These are phyloP conservation scores for Sarcocystis neurona DNA, from an alignment of 169 alveolate genomes.

Conservation along the genomic window DNA sequence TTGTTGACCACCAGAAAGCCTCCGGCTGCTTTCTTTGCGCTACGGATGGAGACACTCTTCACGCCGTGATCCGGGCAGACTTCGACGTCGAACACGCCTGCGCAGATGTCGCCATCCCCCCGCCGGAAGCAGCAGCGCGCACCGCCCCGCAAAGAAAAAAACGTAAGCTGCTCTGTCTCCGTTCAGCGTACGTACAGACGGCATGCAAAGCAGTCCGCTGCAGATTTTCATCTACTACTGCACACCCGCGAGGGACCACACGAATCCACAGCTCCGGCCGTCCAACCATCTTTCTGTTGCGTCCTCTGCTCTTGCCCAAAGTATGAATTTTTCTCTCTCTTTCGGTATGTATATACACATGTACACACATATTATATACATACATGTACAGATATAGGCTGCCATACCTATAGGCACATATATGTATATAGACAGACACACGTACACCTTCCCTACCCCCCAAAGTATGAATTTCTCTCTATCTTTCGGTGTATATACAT, in stretches of 20 bases:
- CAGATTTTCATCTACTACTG: background rate
- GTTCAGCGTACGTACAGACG: background rate
- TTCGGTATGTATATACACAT: background rate
- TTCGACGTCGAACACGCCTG: constrained; percentile 69
- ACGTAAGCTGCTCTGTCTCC: background rate
- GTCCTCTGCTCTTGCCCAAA: too few species aligned
- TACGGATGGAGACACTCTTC: constrained; percentile 75
- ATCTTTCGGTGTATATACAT: background rate
- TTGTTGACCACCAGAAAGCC: constrained; percentile 77
- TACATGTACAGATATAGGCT: background rate
- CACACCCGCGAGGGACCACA: too few species aligned
- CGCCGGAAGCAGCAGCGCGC: background rate
- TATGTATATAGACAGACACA: background rate
- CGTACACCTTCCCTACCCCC: too few species aligned
- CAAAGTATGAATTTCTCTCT: background rate
- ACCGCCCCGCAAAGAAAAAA: background rate
- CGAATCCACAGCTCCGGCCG: too few species aligned
- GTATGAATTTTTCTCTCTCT: background rate
- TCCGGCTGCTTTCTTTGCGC: constrained; percentile 65
- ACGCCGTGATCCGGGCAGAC: constrained; percentile 82
- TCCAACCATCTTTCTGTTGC: too few species aligned
- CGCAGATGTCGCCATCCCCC: background rate
- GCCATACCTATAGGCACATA: background rate
- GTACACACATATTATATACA: background rate
- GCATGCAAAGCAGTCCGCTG: background rate